Percentiles rank a stretch among this genome's conserved stretches.
phyloP scores from a whole-genome alignment of 2,329 filamentous ascomycete species.

The Paraconiothyrium brasiliense region DNA sequence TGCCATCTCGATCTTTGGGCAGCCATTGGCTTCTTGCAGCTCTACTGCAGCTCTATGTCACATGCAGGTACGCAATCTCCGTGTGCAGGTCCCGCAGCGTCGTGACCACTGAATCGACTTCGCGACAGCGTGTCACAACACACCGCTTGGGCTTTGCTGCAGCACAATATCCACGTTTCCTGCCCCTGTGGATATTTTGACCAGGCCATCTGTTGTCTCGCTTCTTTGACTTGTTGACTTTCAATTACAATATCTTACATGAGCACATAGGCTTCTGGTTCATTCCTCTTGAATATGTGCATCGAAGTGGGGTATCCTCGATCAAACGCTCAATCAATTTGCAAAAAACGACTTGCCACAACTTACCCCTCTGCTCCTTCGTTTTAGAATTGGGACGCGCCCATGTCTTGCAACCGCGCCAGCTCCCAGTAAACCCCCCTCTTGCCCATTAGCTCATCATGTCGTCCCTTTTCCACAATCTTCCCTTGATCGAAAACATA shows the following conservation, averaged over 20 bases:
- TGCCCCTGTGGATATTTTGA: too few relatives aligned
- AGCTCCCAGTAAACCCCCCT: conserved; percentile 54
- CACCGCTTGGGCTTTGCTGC: too few relatives aligned
- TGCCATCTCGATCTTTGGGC: too few relatives aligned
- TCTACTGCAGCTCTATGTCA: too few relatives aligned
- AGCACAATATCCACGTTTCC: too few relatives aligned
- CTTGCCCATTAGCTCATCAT: conserved; percentile 64
- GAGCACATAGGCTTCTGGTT: background rate
- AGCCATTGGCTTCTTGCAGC: too few relatives aligned
- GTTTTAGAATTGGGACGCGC: conserved; percentile 38
- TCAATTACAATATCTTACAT: conserved; percentile 4
- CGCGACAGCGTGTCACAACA: too few relatives aligned
- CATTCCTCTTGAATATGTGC: background rate
- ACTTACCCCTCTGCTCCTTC: background rate
- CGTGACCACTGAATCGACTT: too few relatives aligned
- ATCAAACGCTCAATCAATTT: background rate
- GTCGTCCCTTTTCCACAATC: conserved; percentile 85
- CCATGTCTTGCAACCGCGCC: conserved; percentile 47
- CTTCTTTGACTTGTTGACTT: background rate
- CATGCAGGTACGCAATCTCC: too few relatives aligned
- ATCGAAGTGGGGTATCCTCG: conserved; percentile 4
- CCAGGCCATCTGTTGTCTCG: background rate
- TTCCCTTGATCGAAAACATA: conserved; percentile 95
- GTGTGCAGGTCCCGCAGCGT: too few relatives aligned
- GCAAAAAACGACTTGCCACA: background rate